A percentile compares a stretch with the other conserved stretches of the same genome.
Evolutionary conservation across 2,329 filamentous ascomycete genomes (phyloP).

Genomic region (Scedosporium minutisporum): DNA sequence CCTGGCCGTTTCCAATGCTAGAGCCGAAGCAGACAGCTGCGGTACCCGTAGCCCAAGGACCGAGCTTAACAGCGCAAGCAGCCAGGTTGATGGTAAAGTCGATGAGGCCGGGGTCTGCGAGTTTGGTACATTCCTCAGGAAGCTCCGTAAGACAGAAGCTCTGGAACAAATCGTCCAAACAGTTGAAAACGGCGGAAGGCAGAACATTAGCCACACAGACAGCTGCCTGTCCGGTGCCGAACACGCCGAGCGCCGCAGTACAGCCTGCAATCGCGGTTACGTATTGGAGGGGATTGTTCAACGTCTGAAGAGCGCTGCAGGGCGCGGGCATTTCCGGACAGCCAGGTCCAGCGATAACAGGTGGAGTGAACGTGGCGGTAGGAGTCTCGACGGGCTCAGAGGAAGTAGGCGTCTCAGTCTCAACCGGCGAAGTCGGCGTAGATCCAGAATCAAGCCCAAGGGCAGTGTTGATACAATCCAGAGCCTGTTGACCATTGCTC

Average conservation of each 20-base stretch:
- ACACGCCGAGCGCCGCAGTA: background rate
- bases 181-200: background rate
- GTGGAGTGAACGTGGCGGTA: no score
- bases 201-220: background rate
- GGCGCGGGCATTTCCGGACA: background rate
- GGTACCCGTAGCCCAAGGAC: background rate
- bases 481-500: background rate
- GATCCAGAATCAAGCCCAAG: background rate
- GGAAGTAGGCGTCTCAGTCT: no score
- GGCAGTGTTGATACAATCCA: background rate
- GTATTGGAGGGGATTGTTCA: background rate
- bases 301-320: background rate
- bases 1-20: background rate
- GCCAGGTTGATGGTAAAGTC: slow-evolving; percentile 8
- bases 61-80: background rate
- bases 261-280: background rate
- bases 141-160: slow-evolving; percentile 6
- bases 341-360: no score
- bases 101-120: slow-evolving; percentile 7
- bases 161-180: background rate
- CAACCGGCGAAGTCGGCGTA: no score
- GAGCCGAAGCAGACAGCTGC: background rate
- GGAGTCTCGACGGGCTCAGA: no score
- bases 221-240: background rate
- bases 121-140: slow-evolving; percentile 3